Evolutionary conservation across 148 eudicot genomes (phyloP), one percentile per base, ranked within the genome.

Genomic region (Vaccinium myrtillus): DNA sequence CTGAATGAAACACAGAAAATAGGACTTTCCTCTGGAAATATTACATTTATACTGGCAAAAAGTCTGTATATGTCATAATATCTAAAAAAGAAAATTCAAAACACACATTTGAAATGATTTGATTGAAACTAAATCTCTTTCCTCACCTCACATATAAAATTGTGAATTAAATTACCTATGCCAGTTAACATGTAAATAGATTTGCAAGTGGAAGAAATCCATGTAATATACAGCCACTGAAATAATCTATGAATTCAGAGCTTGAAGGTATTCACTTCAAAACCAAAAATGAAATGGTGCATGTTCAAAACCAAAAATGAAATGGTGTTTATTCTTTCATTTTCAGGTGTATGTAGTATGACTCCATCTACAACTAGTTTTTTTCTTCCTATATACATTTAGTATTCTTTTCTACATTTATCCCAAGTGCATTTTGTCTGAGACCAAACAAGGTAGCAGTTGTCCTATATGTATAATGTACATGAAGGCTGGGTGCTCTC

Each of bases 191-290:
- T 39, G 23, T 18, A 43, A 39, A 23, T 6, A 4, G 73, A 67
- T 25, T 12, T 9, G 15, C 16, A 1, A 0, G 39, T 11, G 36
- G 73, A 67, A 67, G 73, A 67, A 25, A 23, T 63, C 6, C 73
- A 27, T 25, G 36, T 27, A 1, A 27, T 67, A 25, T 1, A 43
- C 46, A 43, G 46, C 46, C 46, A 23, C 36, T 67, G 32, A 5
- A 5, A 67, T 67, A 27, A 67, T 25, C 27, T 12, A 27, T 27
- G 39, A 67, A 43, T 53, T 53, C 55, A 53, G 55, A 53, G 55
- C 14, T 12, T 12, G 73, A 27, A 23, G 73, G 30, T n/a, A 77
- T 77, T 77, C 79, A 77, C 79, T 77, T 39, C 79, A 77, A 12
- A 77, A 48, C 14, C 14, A 77, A 48, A 49, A 49, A 23, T 23